These are phyloP conservation scores for Phytophthora meadii DNA, from an alignment of 352 stramenopile species.

Conservation along the genomic window DNA sequence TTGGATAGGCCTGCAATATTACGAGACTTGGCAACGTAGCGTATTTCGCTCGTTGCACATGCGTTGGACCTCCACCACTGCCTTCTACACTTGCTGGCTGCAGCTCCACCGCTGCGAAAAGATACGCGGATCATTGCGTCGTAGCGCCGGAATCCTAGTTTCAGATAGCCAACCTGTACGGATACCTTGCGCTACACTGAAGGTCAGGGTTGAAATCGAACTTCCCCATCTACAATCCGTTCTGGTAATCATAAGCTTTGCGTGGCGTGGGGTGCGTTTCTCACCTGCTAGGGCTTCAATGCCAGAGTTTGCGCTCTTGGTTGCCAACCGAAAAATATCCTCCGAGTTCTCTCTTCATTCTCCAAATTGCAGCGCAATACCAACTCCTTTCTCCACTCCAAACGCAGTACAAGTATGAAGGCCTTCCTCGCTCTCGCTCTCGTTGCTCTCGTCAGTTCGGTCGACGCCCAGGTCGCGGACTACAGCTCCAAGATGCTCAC, in stretches of 20 bases:
- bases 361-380: slow-evolving; percentile 37
- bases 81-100: neutral
- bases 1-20: slow-evolving; percentile 29
- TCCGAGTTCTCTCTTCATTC: slow-evolving; percentile 19
- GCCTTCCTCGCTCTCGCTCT: slow-evolving; percentile 30
- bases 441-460: slow-evolving; percentile 30
- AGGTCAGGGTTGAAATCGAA: slow-evolving; percentile 3
- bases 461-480: slow-evolving; percentile 38
- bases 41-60: slow-evolving; percentile 1
- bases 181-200: slow-evolving; percentile 9
- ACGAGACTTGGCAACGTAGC: slow-evolving; percentile 13
- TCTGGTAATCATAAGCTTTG: slow-evolving; percentile 34
- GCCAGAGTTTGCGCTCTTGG: neutral
- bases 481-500: slow-evolving; percentile 43
- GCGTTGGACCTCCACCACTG: slow-evolving; percentile 2
- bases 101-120: slow-evolving; percentile 7
- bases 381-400: slow-evolving; percentile 21
- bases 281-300: slow-evolving; percentile 6
- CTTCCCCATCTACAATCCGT: slow-evolving; percentile 21
- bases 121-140: slow-evolving; percentile 12
- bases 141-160: slow-evolving; percentile 8
- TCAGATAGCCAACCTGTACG: neutral
- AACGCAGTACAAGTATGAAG: slow-evolving; percentile 34
- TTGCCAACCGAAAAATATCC: slow-evolving; percentile 7
- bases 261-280: slow-evolving; percentile 25